Evolutionary conservation across 1,284 basidiomycete genomes (phyloP).

Genomic region (Schizopora paradoxa): DNA sequence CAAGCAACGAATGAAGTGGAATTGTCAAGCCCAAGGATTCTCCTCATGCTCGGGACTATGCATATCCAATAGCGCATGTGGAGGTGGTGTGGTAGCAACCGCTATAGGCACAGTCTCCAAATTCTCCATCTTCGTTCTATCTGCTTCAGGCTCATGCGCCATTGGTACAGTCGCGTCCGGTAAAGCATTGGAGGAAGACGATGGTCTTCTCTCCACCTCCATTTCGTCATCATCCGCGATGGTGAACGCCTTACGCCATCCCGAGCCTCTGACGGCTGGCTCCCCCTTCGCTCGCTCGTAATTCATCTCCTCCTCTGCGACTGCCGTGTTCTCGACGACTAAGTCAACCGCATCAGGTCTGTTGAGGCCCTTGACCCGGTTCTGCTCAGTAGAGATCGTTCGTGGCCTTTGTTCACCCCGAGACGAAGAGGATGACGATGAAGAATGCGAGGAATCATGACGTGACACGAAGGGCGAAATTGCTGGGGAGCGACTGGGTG

Average conservation of each 20-base stretch:
- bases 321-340: conserved; percentile 56
- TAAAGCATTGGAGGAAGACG: conserved; percentile 32
- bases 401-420: conserved; percentile 25
- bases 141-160: conserved; percentile 25
- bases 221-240: conserved; percentile 36
- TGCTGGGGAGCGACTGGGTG: conserved; percentile 20
- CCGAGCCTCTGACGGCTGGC: conserved; percentile 36
- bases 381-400: conserved; percentile 31
- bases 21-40: conserved; percentile 26
- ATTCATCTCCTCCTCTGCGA: conserved; percentile 43
- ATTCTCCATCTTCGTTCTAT: conserved; percentile 28
- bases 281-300: conserved; percentile 52
- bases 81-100: conserved; percentile 39
- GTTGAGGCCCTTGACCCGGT: conserved; percentile 41
- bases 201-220: conserved; percentile 32
- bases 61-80: conserved; percentile 32
- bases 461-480: conserved; percentile 9
- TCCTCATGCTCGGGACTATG: conserved; percentile 17
- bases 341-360: conserved; percentile 78
- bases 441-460: conserved; percentile 15
- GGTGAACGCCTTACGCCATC: conserved; percentile 48
- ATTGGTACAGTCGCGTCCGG: conserved; percentile 19
- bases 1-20: conserved; percentile 39
- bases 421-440: conserved; percentile 1
- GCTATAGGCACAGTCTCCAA: conserved; percentile 28